Evolutionary conservation across 495 filamentous ascomycete genomes (phyloP), one percentile per base, ranked within the genome.

Genomic region (Penicillium crystallinum): DNA sequence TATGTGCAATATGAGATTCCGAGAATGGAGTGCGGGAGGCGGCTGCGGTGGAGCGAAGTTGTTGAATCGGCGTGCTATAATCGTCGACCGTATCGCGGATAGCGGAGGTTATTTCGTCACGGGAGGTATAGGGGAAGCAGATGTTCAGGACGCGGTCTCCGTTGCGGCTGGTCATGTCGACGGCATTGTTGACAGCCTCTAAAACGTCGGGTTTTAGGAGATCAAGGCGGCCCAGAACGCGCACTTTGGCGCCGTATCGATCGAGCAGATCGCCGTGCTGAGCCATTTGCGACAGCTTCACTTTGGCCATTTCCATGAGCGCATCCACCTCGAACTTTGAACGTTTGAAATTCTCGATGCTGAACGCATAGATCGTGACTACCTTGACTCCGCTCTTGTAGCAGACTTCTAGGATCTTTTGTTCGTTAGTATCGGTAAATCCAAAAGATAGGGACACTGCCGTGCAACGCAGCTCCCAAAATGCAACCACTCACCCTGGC

Each of bases 251-350:
- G 6, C 95, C 93, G 63, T 97, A 98, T 43, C 88, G 85, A 58
- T 98, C 90, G 40, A 98, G 75, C 27, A 98, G 73, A 61, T 96
- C 91, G 19, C 93, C 93, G 56, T 98, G 93, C 63, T 97, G 90
- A 10, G 86, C 81, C 63, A 98, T 76, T 61, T 98, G 93, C 18
- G 83, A 79, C 12, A 98, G 78, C 73, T 96, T 97, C 51, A 92
- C 81, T 72, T 95, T 95, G 30, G 91, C 92, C 78, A 98, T 95
- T 57, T 96, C 89, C 93, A 98, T 98, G 44, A 98, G 74, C 14
- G 89, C 90, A 67, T 96, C 91, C 29, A 98, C 95, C 67, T 98
- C 93, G 71, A 96, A 92, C 66, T 91, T 91, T n/a, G 90, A 91
- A 5, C 93, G 83, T 68, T 97, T 96, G 77, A 97, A 98, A 73